Evolutionary conservation across 176 grass and related monocot species (phyloP).

Genomic region (sorghum (Sorghum bicolor)): Sorghum_bicolor_NCBIv3 NC_012876.2:63267501-63268000

Average conservation of each 20-base stretch:
- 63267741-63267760: conserved; percentile 52
- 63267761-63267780: conserved; percentile 47
- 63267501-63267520: conserved; percentile 64
- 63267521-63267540: conserved; percentile 43
- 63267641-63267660: conserved; percentile 50
- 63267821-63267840: conserved; percentile 46
- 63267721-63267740: conserved; percentile 38
- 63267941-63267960: conserved; percentile 44
- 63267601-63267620: conserved; percentile 57
- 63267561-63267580: conserved; percentile 53
- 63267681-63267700: conserved; percentile 33
- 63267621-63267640: conserved; percentile 56
- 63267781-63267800: conserved; percentile 43
- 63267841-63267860: conserved; percentile 44
- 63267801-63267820: conserved; percentile 38
- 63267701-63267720: neutral
- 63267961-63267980: conserved; percentile 44
- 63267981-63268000: conserved; percentile 47
- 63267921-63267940: conserved; percentile 35
- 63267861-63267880: conserved; percentile 40
- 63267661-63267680: conserved; percentile 51
- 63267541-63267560: conserved; percentile 44
- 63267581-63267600: conserved; percentile 54
- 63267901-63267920: conserved; percentile 23
- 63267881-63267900: conserved; percentile 48